phyloP scores from a whole-genome alignment of 495 filamentous ascomycete species.

The Diplogelasinospora grovesii region DNA sequence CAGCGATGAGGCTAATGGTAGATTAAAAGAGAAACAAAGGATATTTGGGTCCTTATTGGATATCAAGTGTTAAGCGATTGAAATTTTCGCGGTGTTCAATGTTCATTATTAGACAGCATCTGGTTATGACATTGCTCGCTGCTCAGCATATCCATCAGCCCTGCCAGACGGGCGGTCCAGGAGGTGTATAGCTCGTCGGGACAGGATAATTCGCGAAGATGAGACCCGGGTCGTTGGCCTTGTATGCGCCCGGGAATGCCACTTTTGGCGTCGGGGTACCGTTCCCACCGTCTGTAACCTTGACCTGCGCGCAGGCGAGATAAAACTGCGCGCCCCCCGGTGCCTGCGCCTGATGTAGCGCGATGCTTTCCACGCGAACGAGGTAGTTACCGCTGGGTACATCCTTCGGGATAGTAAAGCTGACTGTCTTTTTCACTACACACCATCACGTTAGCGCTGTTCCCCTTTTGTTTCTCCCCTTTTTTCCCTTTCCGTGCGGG shows the following conservation, averaged over 20 bases:
- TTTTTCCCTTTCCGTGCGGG: too few species aligned
- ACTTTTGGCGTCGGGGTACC: slow-evolving; percentile 26
- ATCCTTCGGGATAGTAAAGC: slow-evolving; percentile 33
- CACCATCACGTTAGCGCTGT: too few species aligned
- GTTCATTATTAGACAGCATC: too few species aligned
- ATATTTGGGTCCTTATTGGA: too few species aligned
- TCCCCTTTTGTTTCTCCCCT: too few species aligned
- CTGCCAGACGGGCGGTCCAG: slow-evolving; percentile 32
- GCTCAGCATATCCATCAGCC: too few species aligned
- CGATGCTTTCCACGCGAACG: slow-evolving; percentile 34
- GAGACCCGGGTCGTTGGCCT: slow-evolving; percentile 28
- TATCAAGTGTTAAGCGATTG: too few species aligned
- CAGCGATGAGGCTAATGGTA: too few species aligned
- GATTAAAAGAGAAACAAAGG: too few species aligned
- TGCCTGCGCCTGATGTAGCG: slow-evolving; percentile 30
- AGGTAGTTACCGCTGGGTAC: slow-evolving; percentile 35
- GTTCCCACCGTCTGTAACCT: slow-evolving; percentile 30
- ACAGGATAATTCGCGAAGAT: slow-evolving; percentile 14
- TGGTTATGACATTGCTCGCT: too few species aligned
- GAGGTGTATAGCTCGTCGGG: slow-evolving; percentile 32
- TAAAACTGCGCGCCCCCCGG: slow-evolving; percentile 36
- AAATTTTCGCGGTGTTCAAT: too few species aligned
- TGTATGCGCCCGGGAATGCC: slow-evolving; percentile 31
- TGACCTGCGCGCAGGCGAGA: slow-evolving; percentile 34
- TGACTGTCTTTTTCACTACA: slow-evolving; percentile 23